Base-by-base conservation (phyloP, 106 monocot genomes). In the Narthecium ossifragum region DNA sequence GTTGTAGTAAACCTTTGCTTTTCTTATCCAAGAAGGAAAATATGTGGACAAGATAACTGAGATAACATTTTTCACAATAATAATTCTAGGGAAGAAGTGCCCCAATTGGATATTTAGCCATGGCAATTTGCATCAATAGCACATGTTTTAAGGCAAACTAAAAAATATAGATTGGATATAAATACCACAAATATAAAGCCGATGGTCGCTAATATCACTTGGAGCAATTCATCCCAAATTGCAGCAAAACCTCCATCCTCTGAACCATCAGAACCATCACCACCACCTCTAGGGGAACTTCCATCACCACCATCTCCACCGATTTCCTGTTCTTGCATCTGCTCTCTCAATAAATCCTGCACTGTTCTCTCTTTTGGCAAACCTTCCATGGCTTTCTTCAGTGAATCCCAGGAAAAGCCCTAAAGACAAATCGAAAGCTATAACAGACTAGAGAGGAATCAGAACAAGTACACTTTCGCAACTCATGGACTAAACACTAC, bases 101-200 rank as follows among this genome's bases (percentile, higher is more conserved):
- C n/a, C n/a, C n/a, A n/a, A n/a, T n/a, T n/a, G n/a, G n/a, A n/a
- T n/a, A n/a, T n/a, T n/a, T n/a, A n/a, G n/a, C n/a, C n/a, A n/a
- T n/a, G n/a, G n/a, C n/a, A n/a, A n/a, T n/a, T n/a, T n/a, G n/a
- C n/a, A n/a, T n/a, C n/a, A n/a, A n/a, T n/a, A n/a, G n/a, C n/a
- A n/a, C n/a, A n/a, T n/a, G n/a, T n/a, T n/a, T n/a, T n/a, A n/a
- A n/a, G n/a, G n/a, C n/a, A 55, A 55, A 55, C 18, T 30, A 12
- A 55, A 55, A 43, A 47, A 34, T 34, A 13, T 45, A 25, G 32
- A 48, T 23, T 24, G 11, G 23, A 8, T 18, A 56, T 12, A 31
- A 67, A 64, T 77, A 86, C 85, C 81, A 86, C 48, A 71, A 71
- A 75, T 20, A 86, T 64, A 46, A 86, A 77, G 26, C 53, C 77